Percentiles rank a stretch among this genome's conserved stretches.
phyloP scores from a whole-genome alignment of 768 basidiomycete genomes.

The Lactarius trivialis region DNA sequence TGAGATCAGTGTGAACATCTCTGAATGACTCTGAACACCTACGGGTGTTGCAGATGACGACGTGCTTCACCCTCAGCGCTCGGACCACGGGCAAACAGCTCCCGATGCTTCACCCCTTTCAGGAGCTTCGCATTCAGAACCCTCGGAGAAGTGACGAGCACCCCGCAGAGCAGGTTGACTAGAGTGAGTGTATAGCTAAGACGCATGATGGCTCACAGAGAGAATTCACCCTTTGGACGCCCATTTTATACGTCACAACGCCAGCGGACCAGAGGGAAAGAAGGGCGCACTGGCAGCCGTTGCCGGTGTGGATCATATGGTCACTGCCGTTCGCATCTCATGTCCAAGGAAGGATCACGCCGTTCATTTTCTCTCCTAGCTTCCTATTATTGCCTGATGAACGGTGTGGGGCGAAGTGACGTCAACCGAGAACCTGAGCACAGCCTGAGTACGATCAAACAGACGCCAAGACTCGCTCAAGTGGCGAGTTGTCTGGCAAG shows the following conservation, averaged over 20 bases:
- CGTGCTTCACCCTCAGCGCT: not conserved
- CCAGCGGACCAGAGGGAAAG: not conserved
- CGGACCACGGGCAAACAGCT: slow-evolving; percentile 9
- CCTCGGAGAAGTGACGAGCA: not conserved
- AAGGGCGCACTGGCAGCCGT: not conserved
- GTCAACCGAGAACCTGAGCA: not conserved
- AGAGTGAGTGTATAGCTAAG: not conserved
- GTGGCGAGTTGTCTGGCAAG: too few relatives aligned
- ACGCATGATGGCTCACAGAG: not conserved
- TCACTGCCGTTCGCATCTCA: not conserved
- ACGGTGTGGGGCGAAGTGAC: not conserved
- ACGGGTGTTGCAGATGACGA: too few relatives aligned
- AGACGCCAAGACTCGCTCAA: too few relatives aligned
- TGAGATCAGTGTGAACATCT: too few relatives aligned
- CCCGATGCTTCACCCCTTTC: slow-evolving; percentile 2
- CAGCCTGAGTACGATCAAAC: not conserved
- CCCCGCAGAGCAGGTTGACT: not conserved
- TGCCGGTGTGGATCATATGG: not conserved
- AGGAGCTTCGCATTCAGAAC: slow-evolving; percentile 3
- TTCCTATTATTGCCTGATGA: too few relatives aligned
- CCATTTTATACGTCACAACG: slow-evolving; percentile 2
- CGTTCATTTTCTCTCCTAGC: not conserved
- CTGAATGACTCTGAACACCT: too few relatives aligned
- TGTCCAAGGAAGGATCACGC: not conserved
- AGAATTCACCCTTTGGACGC: not conserved